Base-by-base conservation (phyloP, 257 asterid genomes). In the Scutellaria barbata region DNA sequence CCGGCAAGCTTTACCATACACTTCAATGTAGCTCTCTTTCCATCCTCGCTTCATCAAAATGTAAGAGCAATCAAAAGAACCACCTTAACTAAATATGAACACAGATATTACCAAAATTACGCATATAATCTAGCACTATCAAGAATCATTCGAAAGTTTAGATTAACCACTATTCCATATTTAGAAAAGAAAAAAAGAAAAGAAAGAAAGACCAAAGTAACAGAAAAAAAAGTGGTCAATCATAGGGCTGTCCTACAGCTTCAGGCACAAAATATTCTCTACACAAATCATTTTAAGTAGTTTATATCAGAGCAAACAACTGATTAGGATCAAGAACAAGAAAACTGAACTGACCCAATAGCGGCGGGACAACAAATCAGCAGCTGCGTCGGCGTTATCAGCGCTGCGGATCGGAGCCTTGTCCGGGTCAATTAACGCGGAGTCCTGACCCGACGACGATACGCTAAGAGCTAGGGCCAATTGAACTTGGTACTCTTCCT, bases 401-500 rank as follows among this genome's bases (percentile, higher is more conserved):
- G 74, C 30, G 62, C 20, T 52, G 13, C 88, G 85, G 82, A 80
- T 80, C 82, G 71, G 83, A 73, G 77, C 74, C 78, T 79, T 81
- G 60, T 61, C 84, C 41, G 74, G 48, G 79, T 85, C 89, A 68
- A 76, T 48, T 25, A 25, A 12, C 53, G 70, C 61, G 18, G 89
- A 59, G 35, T 78, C 92, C 78, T 80, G 84, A 40, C 84, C 86
- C 13, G 95, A 87, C 4, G 96, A 89, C 10, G 98, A 94, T 16
- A 77, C 99, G 83, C 99, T 95, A 64, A 95, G 77, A 13, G 98
- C 99, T 76, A 95, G 79, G 75, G 99, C 99, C 66, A 95, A 78
- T 70, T 95, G 98, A 69, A 92, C 92, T 83, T 88, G 94, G 57
- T 88, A 92, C 79, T 95, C 99, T 87, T 95, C 99, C 73, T 92